Conservation (phyloP, 495 filamentous ascomycete genomes). For the Schizothecium vesticola region DNA sequence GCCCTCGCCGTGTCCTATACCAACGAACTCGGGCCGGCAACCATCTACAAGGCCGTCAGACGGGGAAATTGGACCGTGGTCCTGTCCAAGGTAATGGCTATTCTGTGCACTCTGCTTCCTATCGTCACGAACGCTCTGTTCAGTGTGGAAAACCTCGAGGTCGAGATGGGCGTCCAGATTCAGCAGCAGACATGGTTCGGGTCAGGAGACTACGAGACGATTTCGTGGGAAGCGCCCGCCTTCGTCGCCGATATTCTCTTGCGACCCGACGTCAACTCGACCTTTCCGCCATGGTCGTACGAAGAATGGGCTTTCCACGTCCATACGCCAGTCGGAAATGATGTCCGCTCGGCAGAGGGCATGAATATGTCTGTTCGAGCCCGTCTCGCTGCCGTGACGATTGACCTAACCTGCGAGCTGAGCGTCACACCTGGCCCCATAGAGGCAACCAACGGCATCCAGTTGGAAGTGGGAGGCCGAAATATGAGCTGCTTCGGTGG, state of each 20-base stretch:
- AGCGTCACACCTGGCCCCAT: background rate
- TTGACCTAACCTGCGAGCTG: background rate
- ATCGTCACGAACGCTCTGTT: constrained; percentile 7
- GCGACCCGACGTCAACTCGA: constrained; percentile 2
- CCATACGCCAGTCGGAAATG: background rate
- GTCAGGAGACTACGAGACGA: constrained; percentile 1
- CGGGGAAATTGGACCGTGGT: background rate
- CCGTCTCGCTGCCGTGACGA: constrained; percentile 1
- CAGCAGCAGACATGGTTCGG: constrained; percentile 4
- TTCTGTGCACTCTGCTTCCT: background rate
- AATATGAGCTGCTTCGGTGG: constrained; percentile 1
- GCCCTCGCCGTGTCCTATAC: constrained; percentile 3
- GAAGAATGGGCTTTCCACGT: constrained; percentile 5
- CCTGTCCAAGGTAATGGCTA: background rate
- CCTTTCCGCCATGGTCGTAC: constrained; percentile 3
- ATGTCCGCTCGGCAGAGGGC: background rate
- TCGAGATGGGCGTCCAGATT: background rate
- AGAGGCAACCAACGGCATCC: background rate
- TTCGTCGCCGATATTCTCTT: background rate
- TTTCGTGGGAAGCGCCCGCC: background rate
- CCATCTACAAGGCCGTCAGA: background rate
- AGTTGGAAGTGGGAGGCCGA: background rate
- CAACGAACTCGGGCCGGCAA: constrained; percentile 2
- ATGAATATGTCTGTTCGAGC: background rate
- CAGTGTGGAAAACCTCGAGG: constrained; percentile 1